phyloP scores from a whole-genome alignment of 208 protist genomes.

The Wallacemonas collosoma region DNA sequence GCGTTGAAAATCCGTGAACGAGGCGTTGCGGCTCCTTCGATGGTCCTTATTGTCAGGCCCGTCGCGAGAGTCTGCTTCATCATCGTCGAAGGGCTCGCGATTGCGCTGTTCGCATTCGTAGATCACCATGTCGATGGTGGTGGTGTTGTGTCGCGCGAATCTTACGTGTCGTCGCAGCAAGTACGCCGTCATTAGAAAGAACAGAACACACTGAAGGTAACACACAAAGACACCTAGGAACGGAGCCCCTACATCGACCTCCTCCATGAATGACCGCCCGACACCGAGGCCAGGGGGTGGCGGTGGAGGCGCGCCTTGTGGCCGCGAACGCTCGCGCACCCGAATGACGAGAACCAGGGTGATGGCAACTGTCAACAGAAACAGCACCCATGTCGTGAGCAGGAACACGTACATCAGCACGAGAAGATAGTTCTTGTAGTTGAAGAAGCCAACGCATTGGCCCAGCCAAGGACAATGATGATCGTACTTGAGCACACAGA shows the following conservation, averaged over 20 bases:
- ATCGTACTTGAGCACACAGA: slow-evolving; percentile 91
- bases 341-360: slow-evolving; percentile 26
- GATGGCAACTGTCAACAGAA: slow-evolving; percentile 51
- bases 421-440: slow-evolving; percentile 92
- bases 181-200: slow-evolving; percentile 73
- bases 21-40: slow-evolving; percentile 6
- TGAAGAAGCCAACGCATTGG: slow-evolving; percentile 92
- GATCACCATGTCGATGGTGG: slow-evolving; percentile 87
- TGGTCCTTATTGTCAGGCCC: slow-evolving; percentile 8
- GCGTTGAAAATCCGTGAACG: slow-evolving; percentile 30
- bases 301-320: background rate
- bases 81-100: slow-evolving; percentile 11
- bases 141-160: slow-evolving; percentile 82
- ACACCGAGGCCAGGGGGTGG: slow-evolving; percentile 31
- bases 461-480: slow-evolving; percentile 94
- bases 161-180: slow-evolving; percentile 67
- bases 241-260: slow-evolving; percentile 66
- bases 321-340: background rate
- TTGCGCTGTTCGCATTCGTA: slow-evolving; percentile 43
- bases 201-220: slow-evolving; percentile 54
- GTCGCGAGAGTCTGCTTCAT: slow-evolving; percentile 19
- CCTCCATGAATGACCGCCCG: slow-evolving; percentile 31
- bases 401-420: slow-evolving; percentile 78
- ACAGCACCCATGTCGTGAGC: slow-evolving; percentile 67
- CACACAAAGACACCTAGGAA: slow-evolving; percentile 83